Base-by-base conservation (phyloP, 352 stramenopile species). In the Aphanomyces astaci region DNA sequence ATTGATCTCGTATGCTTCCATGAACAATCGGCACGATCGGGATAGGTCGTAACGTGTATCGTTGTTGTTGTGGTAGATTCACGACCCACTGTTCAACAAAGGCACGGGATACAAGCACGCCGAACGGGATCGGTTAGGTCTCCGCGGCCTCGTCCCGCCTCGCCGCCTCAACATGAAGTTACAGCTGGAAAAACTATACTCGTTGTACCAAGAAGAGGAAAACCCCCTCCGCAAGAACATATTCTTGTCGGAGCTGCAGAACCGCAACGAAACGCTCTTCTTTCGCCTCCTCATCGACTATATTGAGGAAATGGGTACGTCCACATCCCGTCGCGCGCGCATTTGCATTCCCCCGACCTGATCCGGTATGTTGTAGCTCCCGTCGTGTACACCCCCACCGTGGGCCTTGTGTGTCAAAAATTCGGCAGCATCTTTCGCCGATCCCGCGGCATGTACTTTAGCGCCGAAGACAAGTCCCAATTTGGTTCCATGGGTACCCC, bases 321-420 rank as follows among this genome's bases (percentile, higher is more conserved):
- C 27, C 13, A 13, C 19, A 51, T 56, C n/a, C 43, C 66, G 39
- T 59, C 27, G 25, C 25, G 7, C 11, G 78, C 91, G 81, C 89
- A 71, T 75, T 79, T 80, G 13, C 19, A 17, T 43, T 52, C 28
- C 30, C 36, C 15, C 7, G 36, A 43, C 36, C 15, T 7, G 32
- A 22, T 59, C 1, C 30, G 11, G 33, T n/a, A 25, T 0, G n/a
- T n/a, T n/a, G 9, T 66, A 66, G 60, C 60, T 5, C 59, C 66
- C 30, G 79, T 98, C 32, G 96, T 99, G 72, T 99, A 99, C 79
- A 99, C 96, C 5, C 96, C 96, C 39, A 98, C 95, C 2, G 96
- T 99, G 10, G 96, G 96, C 13, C 81, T 98, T 3, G 88, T 92
- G 68, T 96, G 88, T 70, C 81, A 96, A 68, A 92, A 96, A 75